Base-by-base conservation (phyloP, 2,329 filamentous ascomycete genomes). In the Aspergillus candidus region DNA sequence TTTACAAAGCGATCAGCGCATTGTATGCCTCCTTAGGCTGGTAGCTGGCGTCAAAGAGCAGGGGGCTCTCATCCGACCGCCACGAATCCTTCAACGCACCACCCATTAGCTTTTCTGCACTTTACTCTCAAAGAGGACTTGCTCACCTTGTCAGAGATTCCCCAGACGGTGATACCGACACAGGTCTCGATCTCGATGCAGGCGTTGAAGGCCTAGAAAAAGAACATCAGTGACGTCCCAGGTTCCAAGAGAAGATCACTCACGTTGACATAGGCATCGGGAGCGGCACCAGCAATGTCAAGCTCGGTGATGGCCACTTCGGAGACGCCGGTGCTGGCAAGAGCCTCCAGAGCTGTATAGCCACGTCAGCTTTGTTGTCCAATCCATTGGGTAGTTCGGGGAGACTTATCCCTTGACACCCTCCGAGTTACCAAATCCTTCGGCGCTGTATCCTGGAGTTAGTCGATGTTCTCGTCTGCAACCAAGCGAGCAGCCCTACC, bases 231-330 rank as follows among this genome's bases (percentile, higher is more conserved):
- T 49, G 47, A 52, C 57, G 57, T 38, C 56, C 51, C 11, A 32
- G 40, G 6, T 27, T 32, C 46, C 63, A 55, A 33, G 59, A 56
- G 27, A 37, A 49, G 22, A 65, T 53, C 51, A 31, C 59, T 48
- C 13, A 62, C 70, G 34, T 74, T 72, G n/a, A 73, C 63, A 55
- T 83, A 86, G 60, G 85, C 82, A 14, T 64, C 63, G 4, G 73
- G 52, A 13, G 73, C 67, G 6, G 78, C 79, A 14, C 70, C 68
- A 40, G 75, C 73, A 55, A 88, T 85, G 57, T 88, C 84, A 15
- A 85, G 72, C 67, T 85, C 82, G 2, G 82, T 85, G 38, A 84
- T 72, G 5, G 82, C 81, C 29, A 83, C 74, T 57, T 85, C 80
- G 36, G 63, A 64, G 13, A 71, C 62, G 11, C 72, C 74, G 5